Evolutionary conservation across 1,139 yeast species (phyloP).

Genomic region (Debaryomyces coudertii): DNA sequence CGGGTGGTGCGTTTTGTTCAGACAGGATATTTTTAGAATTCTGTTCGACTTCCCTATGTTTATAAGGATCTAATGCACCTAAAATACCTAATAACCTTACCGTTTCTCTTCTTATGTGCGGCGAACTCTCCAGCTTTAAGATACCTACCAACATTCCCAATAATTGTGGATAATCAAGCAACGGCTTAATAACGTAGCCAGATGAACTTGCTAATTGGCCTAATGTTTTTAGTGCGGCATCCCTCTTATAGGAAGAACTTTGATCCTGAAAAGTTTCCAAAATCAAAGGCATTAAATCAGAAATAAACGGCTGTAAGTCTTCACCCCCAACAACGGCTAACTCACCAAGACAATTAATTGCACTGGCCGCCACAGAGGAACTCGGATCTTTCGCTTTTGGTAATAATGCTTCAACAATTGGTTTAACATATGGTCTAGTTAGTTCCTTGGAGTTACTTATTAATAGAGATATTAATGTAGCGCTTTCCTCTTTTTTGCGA

Average conservation of each 20-base stretch:
- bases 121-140: conserved; percentile 76
- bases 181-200: conserved; percentile 93
- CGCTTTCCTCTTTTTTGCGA: conserved; percentile 85
- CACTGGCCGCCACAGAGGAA: conserved; percentile 83
- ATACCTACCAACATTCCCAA: conserved; percentile 81
- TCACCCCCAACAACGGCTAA: conserved; percentile 88
- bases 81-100: conserved; percentile 87
- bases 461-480: conserved; percentile 70
- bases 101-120: conserved; percentile 78
- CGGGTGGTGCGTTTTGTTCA: conserved; percentile 85
- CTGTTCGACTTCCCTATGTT: conserved; percentile 88
- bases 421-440: conserved; percentile 86
- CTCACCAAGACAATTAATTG: conserved; percentile 89
- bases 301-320: conserved; percentile 71
- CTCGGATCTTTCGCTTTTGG: conserved; percentile 75
- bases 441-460: conserved; percentile 79
- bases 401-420: conserved; percentile 80
- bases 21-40: conserved; percentile 62
- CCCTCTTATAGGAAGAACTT: conserved; percentile 81
- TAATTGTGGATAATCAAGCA: conserved; percentile 86
- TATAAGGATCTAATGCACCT: conserved; percentile 97
- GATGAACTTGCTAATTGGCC: conserved; percentile 91
- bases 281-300: conserved; percentile 82
- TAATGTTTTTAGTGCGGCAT: conserved; percentile 83
- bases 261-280: conserved; percentile 91